Conservation (phyloP, 2,329 filamentous ascomycete species). For the Neofusicoccum ribis region DNA sequence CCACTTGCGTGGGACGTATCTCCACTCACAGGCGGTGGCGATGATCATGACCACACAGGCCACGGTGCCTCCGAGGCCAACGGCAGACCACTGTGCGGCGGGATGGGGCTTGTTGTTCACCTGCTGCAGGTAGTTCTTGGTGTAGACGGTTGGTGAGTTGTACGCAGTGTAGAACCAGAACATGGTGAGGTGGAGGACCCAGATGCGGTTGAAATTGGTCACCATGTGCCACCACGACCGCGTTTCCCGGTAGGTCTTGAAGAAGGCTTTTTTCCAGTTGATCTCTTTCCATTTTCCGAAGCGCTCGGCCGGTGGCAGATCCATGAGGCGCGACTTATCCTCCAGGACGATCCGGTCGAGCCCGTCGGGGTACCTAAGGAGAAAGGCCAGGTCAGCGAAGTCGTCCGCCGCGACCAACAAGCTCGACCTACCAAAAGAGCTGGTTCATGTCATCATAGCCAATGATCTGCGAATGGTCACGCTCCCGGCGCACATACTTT, state of each 20-base stretch:
- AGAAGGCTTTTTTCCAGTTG: constrained; percentile 98
- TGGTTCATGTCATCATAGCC: constrained; percentile 99
- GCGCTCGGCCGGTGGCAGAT: constrained; percentile 83
- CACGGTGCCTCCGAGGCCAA: constrained; percentile 81
- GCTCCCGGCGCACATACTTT: constrained; percentile 92
- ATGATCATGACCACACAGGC: constrained; percentile 81
- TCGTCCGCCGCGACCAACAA: not conserved
- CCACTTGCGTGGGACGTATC: constrained; percentile 91
- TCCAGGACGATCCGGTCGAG: constrained; percentile 91
- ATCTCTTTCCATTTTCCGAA: constrained; percentile 91
- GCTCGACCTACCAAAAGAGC: constrained; percentile 72
- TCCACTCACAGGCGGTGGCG: constrained; percentile 90
- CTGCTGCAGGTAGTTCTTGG: constrained; percentile 79
- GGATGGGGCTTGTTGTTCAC: constrained; percentile 71
- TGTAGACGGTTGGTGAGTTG: constrained; percentile 85
- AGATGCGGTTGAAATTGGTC: constrained; percentile 99
- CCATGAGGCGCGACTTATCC: constrained; percentile 92
- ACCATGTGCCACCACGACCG: constrained; percentile 97
- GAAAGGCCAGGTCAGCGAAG: not conserved
- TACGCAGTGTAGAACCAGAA: constrained; percentile 95
- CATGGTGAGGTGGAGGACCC: constrained; percentile 90
- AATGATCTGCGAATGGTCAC: constrained; percentile 88
- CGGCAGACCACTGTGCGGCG: constrained; percentile 77
- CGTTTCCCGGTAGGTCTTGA: constrained; percentile 98
- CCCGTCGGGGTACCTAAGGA: constrained; percentile 78